Evolutionary conservation across 2,329 filamentous ascomycete species (phyloP).

Genomic region (Pseudogymnoascus sp.): DNA sequence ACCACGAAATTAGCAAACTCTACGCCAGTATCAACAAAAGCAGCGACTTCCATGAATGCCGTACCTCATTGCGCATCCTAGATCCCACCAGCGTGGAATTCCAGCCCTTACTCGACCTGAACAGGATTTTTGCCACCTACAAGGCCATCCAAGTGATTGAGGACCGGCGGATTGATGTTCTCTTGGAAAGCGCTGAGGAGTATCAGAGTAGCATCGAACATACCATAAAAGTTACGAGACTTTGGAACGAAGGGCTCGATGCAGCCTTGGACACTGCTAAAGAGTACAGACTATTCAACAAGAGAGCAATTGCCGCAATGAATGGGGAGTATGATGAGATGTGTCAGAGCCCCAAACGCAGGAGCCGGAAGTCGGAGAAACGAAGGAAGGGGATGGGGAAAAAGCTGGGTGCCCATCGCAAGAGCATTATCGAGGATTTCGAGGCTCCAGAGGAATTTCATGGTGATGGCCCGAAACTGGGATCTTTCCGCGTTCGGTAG

Average conservation of each 20-base stretch:
- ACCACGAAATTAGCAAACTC: neutral
- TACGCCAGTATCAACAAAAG: neutral
- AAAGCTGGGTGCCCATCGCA: neutral
- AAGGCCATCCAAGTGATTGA: neutral
- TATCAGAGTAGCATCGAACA: neutral
- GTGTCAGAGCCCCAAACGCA: neutral
- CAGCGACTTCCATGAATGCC: neutral
- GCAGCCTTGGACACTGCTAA: neutral
- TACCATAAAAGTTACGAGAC: neutral
- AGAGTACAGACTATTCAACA: neutral
- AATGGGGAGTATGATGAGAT: neutral
- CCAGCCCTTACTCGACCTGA: neutral
- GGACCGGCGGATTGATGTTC: neutral
- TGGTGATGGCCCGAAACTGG: neutral
- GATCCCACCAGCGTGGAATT: neutral
- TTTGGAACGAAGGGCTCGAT: neutral
- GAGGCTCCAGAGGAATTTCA: neutral
- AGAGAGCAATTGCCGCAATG: neutral
- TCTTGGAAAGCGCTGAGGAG: neutral
- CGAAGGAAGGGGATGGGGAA: neutral
- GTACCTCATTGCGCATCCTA: neutral
- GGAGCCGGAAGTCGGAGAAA: neutral
- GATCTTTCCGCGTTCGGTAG: neutral
- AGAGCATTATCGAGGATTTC: neutral
- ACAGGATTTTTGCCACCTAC: neutral